Conservation (phyloP, 345 rosid genomes). For the Anastatica hierochuntica region DNA sequence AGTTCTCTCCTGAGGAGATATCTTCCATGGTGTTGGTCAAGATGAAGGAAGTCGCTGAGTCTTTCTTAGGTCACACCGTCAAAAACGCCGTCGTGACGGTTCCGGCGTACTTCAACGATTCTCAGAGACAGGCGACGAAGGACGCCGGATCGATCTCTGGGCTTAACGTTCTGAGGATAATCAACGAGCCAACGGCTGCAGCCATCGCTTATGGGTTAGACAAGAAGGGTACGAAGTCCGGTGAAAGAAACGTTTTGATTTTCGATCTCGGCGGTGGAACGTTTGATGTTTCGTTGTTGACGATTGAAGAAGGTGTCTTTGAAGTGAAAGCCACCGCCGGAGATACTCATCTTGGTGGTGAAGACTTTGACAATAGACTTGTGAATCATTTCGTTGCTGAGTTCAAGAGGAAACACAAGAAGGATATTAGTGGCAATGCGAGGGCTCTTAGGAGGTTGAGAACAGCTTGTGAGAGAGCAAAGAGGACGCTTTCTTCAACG, state of each 20-base stretch:
- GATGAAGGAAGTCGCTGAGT: constrained; percentile 33
- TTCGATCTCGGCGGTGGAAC: constrained; percentile 66
- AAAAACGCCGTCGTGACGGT: constrained; percentile 31
- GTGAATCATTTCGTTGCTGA: constrained; percentile 66
- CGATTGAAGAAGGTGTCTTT: constrained; percentile 62
- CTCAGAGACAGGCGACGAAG: constrained; percentile 29
- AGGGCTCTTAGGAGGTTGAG: constrained; percentile 65
- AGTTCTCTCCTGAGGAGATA: constrained; percentile 33
- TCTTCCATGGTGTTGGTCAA: constrained; percentile 27
- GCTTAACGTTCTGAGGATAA: constrained; percentile 26
- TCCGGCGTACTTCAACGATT: constrained; percentile 31
- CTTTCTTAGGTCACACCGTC: constrained; percentile 18
- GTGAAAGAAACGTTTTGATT: constrained; percentile 30
- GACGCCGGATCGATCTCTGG: constrained; percentile 29
- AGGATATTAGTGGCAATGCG: constrained; percentile 52
- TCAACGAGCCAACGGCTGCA: constrained; percentile 36
- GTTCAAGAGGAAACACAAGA: constrained; percentile 57
- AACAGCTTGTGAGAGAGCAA: constrained; percentile 64
- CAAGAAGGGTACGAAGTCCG: constrained; percentile 24
- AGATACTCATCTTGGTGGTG: constrained; percentile 68
- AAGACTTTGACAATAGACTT: constrained; percentile 62
- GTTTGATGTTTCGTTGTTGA: constrained; percentile 53
- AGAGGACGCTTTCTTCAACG: constrained; percentile 52
- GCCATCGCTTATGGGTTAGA: constrained; percentile 33
- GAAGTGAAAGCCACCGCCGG: constrained; percentile 69